These are phyloP conservation scores for Tolypocladium ophioglossoides DNA, from an alignment of 2,329 filamentous ascomycete genomes.

Conservation along the genomic window DNA sequence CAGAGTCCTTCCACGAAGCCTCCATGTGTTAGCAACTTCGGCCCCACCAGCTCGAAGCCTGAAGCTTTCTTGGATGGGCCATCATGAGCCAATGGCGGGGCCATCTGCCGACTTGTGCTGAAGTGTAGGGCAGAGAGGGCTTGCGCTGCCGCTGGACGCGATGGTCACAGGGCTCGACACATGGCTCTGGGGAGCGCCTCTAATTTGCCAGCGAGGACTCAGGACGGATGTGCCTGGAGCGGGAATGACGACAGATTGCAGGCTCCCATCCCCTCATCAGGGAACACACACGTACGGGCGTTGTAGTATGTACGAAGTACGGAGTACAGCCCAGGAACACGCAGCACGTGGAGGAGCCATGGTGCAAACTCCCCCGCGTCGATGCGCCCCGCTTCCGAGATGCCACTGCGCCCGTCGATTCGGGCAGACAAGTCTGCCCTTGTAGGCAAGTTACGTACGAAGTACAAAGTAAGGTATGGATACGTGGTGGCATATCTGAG, in stretches of 20 bases:
- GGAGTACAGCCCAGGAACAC: not conserved
- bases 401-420: not conserved
- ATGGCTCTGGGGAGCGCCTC: not conserved
- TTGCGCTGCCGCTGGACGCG: not conserved
- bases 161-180: not conserved
- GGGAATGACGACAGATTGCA: too few relatives aligned
- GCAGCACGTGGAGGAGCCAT: not conserved
- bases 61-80: not conserved
- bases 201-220: not conserved
- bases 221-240: too few relatives aligned
- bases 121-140: constrained; percentile 10
- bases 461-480: too few relatives aligned
- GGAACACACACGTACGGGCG: not conserved
- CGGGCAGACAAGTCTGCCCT: not conserved
- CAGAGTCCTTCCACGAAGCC: not conserved
- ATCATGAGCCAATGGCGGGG: constrained; percentile 15
- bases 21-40: not conserved
- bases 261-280: not conserved
- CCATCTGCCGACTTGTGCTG: constrained; percentile 12
- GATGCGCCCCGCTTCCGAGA: not conserved
- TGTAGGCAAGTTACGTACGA: too few relatives aligned
- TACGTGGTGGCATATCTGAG: too few relatives aligned
- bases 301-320: not conserved
- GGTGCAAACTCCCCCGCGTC: not conserved
- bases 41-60: not conserved